phyloP scores from a whole-genome alignment of 495 filamentous ascomycete species.

The Evernia prunastri region DNA sequence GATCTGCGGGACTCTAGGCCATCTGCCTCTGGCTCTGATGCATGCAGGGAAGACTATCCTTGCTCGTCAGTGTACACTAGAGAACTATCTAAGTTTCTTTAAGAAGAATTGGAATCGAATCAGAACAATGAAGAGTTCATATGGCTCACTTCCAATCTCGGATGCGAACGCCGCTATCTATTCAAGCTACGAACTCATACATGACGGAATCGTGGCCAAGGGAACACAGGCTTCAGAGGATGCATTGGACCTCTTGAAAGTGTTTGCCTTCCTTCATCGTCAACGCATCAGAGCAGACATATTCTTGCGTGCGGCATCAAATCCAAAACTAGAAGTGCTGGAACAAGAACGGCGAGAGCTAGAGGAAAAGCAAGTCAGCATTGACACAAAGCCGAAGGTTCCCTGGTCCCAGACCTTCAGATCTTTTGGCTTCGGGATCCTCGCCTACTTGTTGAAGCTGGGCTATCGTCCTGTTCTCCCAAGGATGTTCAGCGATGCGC shows the following conservation, averaged over 20 bases:
- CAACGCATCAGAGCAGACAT: constrained; percentile 33
- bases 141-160: neutral
- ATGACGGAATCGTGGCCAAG: constrained; percentile 22
- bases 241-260: constrained; percentile 36
- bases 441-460: neutral
- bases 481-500: neutral
- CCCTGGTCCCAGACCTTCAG: constrained; percentile 2
- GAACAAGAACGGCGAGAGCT: constrained; percentile 8
- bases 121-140: constrained; percentile 25
- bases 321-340: constrained; percentile 16
- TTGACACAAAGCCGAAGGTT: neutral
- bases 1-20: constrained; percentile 32
- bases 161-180: constrained; percentile 25
- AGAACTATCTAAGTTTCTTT: constrained; percentile 28
- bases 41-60: constrained; percentile 31
- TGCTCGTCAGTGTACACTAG: constrained; percentile 6
- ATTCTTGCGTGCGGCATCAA: constrained; percentile 26
- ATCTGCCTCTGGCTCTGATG: constrained; percentile 34
- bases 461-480: constrained; percentile 5
- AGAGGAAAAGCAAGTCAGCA: neutral
- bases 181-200: constrained; percentile 33
- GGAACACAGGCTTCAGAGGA: constrained; percentile 26
- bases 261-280: constrained; percentile 36
- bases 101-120: constrained; percentile 28
- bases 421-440: constrained; percentile 4